These are phyloP conservation scores for Cymbopogon citratus DNA, from an alignment of 176 grass and related monocot genomes.

Conservation along the genomic window DNA sequence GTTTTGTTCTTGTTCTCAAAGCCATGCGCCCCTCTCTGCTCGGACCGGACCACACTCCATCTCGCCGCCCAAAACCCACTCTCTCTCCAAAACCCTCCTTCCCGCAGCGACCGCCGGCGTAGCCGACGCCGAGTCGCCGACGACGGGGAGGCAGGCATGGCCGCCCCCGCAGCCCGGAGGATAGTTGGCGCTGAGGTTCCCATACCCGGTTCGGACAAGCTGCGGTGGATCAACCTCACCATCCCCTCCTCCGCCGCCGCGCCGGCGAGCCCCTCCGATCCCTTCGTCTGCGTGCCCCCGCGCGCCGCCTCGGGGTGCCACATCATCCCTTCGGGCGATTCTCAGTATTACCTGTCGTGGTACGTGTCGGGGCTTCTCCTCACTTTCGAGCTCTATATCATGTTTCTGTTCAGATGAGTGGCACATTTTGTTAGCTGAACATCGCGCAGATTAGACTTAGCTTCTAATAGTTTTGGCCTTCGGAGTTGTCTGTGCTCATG, in stretches of 20 bases:
- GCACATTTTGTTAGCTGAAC: not conserved
- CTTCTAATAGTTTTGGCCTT: not conserved
- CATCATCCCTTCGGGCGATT: slow-evolving; percentile 31
- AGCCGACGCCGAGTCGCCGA: not conserved
- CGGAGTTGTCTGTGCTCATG: not conserved
- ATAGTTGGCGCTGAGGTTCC: slow-evolving; percentile 73
- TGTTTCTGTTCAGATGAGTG: not conserved
- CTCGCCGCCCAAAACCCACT: slow-evolving; percentile 32
- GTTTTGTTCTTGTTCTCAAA: not conserved
- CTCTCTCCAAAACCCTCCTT: slow-evolving; percentile 39
- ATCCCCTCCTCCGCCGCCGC: slow-evolving; percentile 46
- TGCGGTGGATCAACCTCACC: slow-evolving; percentile 72
- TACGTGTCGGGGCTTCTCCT: slow-evolving; percentile 15
- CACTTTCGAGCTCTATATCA: not conserved
- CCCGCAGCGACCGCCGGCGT: slow-evolving; percentile 1
- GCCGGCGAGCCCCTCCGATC: slow-evolving; percentile 18
- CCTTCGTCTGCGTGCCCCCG: slow-evolving; percentile 39
- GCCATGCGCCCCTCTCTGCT: not conserved
- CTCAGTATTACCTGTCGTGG: slow-evolving; percentile 65
- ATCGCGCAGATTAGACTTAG: not conserved
- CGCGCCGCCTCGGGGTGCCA: slow-evolving; percentile 59
- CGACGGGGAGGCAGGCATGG: slow-evolving; percentile 27
- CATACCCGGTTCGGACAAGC: slow-evolving; percentile 58
- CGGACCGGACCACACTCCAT: not conserved
- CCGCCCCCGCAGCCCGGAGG: slow-evolving; percentile 19